Evolutionary conservation across 306 rosid species (phyloP), one percentile per base, ranked within the genome.

Genomic region (Myrica gale): DNA sequence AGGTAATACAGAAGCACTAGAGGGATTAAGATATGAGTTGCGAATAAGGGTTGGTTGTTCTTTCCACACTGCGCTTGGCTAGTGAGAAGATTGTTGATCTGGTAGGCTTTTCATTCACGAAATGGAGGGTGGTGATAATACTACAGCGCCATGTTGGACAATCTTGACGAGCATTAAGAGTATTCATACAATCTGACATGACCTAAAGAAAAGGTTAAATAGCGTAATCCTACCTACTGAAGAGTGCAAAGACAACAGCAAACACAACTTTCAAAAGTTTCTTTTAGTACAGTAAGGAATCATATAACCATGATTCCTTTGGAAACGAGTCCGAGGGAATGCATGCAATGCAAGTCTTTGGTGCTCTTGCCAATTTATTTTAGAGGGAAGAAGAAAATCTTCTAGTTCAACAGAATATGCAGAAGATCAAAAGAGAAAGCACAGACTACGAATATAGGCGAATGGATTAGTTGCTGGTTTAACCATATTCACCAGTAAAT

Each of bases 261-360:
- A 32, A 32, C 11, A 57, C 63, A 21, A 57, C 68, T 79, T 73
- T 63, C 63, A 32, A 61, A 32, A 63, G 73, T 52, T 67, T 45
- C 60, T 37, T 60, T 71, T 19, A 8, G 44, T 19, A 43, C 45
- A 13, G 26, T 71, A 16, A 61, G 32, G 37, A 32, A 32, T 32
- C 37, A 70, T 68, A 46, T 37, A 53, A 76, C 26, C 74, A 37
- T 67, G 72, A 72, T 76, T 66, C 68, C 23, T 2, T 5, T 70
- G 51, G 37, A 72, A 17, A 46, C 39, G 50, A 65, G 74, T 72
- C 68, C 48, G 37, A 21, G 4, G 53, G 20, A 67, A 55, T 68
- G 56, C 41, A 73, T 55, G 53, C 42, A 67, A 67, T 74, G 56
- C 41, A 73, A 67, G 53, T 50, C 79, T 47, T 26, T 41, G 63